phyloP scores from a whole-genome alignment of 2,329 filamentous ascomycete genomes.

The Thelonectria discophora region DNA sequence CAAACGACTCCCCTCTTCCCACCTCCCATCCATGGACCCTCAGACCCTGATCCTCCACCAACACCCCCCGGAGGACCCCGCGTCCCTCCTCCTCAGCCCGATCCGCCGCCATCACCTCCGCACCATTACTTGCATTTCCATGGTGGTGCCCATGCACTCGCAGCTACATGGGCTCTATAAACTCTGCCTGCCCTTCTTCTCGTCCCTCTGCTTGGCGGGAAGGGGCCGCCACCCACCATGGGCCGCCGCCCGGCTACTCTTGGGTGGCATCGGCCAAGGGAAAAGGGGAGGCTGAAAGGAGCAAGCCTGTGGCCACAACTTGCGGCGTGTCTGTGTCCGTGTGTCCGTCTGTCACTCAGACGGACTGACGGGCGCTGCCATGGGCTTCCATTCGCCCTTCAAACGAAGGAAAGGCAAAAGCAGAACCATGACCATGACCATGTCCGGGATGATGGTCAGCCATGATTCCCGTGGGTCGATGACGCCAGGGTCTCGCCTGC shows the following conservation, averaged over 20 bases:
- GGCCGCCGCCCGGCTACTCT: background rate
- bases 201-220: background rate
- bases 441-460: constrained; percentile 14
- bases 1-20: constrained; percentile 1
- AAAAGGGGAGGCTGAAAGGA: background rate
- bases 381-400: background rate
- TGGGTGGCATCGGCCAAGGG: background rate
- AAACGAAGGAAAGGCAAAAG: background rate
- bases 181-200: background rate
- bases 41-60: constrained; percentile 41
- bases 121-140: constrained; percentile 24
- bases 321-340: background rate
- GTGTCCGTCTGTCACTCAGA: background rate
- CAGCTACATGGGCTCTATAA: background rate
- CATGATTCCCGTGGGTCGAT: constrained; percentile 26
- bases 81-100: constrained; percentile 41
- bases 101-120: constrained; percentile 43
- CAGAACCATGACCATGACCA: constrained; percentile 5
- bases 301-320: background rate
- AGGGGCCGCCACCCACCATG: background rate
- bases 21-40: constrained; percentile 17
- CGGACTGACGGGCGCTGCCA: too few relatives aligned
- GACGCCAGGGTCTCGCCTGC: constrained; percentile 24
- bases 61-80: constrained; percentile 43
- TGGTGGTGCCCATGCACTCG: background rate